Conservation (phyloP, 1,139 yeast genomes). For the Hyphopichia fennica region DNA sequence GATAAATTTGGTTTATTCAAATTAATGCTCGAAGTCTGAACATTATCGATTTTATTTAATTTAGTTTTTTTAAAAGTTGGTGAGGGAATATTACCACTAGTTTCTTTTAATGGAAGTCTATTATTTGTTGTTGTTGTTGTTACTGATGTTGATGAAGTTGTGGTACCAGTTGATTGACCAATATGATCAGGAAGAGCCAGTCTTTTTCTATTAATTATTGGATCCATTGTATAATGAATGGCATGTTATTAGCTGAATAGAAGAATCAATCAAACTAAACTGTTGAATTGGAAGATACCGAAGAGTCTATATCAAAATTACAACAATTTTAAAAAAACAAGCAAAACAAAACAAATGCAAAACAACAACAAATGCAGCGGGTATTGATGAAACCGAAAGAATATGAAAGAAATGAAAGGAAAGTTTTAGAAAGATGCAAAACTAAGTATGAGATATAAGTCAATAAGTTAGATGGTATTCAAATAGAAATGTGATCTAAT, state of each 20-base stretch:
- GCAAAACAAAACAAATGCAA: not conserved
- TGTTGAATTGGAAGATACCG: no score
- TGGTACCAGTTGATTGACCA: not conserved
- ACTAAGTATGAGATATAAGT: no score
- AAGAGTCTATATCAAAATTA: no score
- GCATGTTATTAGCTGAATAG: no score
- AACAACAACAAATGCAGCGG: not conserved
- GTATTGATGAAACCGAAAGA: not conserved
- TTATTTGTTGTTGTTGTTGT: slow-evolving; percentile 5
- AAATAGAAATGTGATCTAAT: no score
- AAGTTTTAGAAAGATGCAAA: no score
- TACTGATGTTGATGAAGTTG: not conserved
- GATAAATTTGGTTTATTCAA: slow-evolving; percentile 8
- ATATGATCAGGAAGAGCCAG: not conserved
- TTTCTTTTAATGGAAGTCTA: slow-evolving; percentile 45
- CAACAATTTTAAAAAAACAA: no score
- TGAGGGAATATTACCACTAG: slow-evolving; percentile 43
- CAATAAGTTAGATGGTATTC: no score
- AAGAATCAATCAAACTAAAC: no score
- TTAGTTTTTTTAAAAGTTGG: slow-evolving; percentile 36
- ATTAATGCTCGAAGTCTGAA: not conserved
- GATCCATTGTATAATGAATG: not conserved
- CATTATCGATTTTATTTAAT: slow-evolving; percentile 10
- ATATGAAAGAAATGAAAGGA: not conserved
- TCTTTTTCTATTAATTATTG: slow-evolving; percentile 4